phyloP scores from a whole-genome alignment of 805 yeast species.

The Kluyveromyces starmeri region DNA sequence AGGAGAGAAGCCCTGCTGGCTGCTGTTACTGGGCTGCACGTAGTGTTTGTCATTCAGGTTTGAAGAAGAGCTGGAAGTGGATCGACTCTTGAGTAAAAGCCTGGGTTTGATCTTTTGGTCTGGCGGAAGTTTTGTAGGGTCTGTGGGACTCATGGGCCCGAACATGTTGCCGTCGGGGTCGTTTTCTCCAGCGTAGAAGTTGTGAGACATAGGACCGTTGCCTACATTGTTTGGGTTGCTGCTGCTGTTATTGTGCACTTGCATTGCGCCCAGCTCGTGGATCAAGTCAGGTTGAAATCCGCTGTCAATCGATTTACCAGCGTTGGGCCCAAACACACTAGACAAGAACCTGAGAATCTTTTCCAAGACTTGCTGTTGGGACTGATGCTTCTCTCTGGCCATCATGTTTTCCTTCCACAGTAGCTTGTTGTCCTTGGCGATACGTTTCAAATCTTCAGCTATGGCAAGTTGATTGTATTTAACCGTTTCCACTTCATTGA shows the following conservation, averaged over 20 bases:
- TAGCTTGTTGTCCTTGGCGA: slow-evolving; percentile 79
- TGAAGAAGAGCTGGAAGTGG: slow-evolving; percentile 11
- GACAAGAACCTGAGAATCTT: slow-evolving; percentile 83
- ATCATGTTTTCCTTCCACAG: slow-evolving; percentile 84
- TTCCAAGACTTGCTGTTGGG: slow-evolving; percentile 82
- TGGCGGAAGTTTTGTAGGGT: slow-evolving; percentile 1
- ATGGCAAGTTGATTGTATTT: slow-evolving; percentile 73
- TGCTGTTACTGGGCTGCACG: neutral
- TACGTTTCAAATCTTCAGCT: slow-evolving; percentile 73
- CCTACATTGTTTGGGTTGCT: neutral
- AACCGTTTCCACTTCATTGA: slow-evolving; percentile 66
- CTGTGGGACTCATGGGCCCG: slow-evolving; percentile 1
- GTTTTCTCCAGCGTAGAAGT: neutral
- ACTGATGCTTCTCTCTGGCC: slow-evolving; percentile 75
- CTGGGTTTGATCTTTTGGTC: slow-evolving; percentile 7
- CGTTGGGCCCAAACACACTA: slow-evolving; percentile 35
- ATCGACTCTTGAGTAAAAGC: slow-evolving; percentile 19
- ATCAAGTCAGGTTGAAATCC: slow-evolving; percentile 8
- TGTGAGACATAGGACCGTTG: neutral
- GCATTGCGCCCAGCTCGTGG: slow-evolving; percentile 8
- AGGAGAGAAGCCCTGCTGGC: neutral
- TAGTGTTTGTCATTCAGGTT: neutral
- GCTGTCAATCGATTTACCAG: slow-evolving; percentile 8
- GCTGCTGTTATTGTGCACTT: slow-evolving; percentile 2
- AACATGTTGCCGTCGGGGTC: slow-evolving; percentile 1